phyloP scores from a whole-genome alignment of 306 rosid genomes.

The Acacia melanoxylon region DNA sequence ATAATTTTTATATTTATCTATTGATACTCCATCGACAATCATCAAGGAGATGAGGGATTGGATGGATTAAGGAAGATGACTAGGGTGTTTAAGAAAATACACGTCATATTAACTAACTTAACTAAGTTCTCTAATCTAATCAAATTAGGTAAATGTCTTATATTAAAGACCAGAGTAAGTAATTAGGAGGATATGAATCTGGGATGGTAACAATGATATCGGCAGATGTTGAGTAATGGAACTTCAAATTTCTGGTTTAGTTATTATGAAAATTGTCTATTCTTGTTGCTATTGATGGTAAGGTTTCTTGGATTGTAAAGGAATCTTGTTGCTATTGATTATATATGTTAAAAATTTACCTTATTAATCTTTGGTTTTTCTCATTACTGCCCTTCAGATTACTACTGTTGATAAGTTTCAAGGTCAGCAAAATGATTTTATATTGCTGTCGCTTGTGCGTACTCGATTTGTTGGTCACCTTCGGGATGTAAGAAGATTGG shows the following conservation, averaged over 20 bases:
- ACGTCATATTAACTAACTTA: no score
- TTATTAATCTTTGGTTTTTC: constrained; percentile 18
- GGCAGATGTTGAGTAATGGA: neutral
- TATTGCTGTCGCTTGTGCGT: constrained; percentile 89
- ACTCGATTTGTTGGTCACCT: constrained; percentile 97
- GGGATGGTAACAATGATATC: neutral
- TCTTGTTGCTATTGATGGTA: neutral
- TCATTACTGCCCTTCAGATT: constrained; percentile 52
- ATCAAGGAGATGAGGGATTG: no score
- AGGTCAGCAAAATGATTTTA: constrained; percentile 99
- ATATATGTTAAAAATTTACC: neutral
- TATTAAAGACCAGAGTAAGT: no score
- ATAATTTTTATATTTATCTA: no score
- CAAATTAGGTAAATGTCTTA: no score
- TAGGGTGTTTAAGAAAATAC: no score
- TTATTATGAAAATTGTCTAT: no score
- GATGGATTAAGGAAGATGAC: no score
- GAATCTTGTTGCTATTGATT: constrained; percentile 8
- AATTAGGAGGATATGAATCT: neutral
- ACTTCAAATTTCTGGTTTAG: neutral
- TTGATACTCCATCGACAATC: no score
- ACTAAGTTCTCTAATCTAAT: no score
- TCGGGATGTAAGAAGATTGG: constrained; percentile 96
- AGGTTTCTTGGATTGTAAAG: neutral
- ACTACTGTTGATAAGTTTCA: constrained; percentile 96